Evolutionary conservation across 2,329 filamentous ascomycete species (phyloP), one percentile per base, ranked within the genome.

Genomic region (Sclerotinia trifoliorum): DNA sequence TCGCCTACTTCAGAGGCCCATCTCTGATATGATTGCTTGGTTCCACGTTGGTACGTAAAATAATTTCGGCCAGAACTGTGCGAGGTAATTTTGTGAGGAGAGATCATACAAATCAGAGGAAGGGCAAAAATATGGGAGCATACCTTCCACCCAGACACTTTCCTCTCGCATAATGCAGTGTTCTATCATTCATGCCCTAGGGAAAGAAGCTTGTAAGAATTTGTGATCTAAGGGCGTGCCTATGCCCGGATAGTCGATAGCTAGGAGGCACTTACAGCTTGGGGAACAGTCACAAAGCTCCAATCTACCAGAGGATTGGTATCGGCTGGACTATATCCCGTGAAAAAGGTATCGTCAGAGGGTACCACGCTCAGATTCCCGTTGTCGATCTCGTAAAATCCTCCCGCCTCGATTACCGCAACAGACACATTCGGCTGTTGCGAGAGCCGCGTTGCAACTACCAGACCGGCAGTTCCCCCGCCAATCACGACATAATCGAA

Each of bases 1-100:
- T 85, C 82, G 2, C 75, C 78, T 0, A 80, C 76, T 3, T 78
- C 71, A 44, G 77, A 72, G 2, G 78, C 81, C 83, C 83, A 85
- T 56, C 79, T 76, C 29, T 84, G 78, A 70, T 32, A 80, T 7
- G 69, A 55, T 3, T 55, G 67, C 24, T 48, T 63, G 11, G 73
- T 71, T 17, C 57, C 61, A 2, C 44, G 24, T 11, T 52, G 39
- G 39, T 42, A 42, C 13, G 39, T 42, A 5, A 42, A 42, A 42
- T 42, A 42, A 42, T 42, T 42, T 42, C 39, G 39, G 15, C 13
- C 39, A 17, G 39, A 42, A 13, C 39, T 42, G 39, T 42, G 5
- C 13, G 5, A 17, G 39, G 13, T 42, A 13, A 21, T 11, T 32
- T 61, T 32, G 15, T 60, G 8, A 29, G 39, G 10, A 48, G 8